Conservation (phyloP, 129 eudicot genomes). For the Flaveria sonorensis region DNA sequence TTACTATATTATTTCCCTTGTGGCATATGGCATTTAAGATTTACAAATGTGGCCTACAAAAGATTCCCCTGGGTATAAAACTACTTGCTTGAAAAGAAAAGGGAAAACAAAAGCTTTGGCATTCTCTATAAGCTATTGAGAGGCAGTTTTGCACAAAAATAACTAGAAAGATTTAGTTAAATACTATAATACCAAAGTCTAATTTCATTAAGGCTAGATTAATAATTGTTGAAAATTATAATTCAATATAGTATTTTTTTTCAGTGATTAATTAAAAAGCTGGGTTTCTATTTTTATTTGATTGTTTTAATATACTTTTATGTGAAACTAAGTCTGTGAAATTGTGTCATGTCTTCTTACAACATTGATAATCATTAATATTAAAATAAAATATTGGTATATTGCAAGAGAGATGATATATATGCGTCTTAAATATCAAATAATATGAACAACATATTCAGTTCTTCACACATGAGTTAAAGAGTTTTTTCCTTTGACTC, state of each 20-base stretch:
- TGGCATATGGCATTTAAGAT: background rate
- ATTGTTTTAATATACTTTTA: background rate
- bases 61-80: background rate
- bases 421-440: background rate
- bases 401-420: background rate
- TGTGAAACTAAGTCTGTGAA: background rate
- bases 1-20: background rate
- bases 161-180: background rate
- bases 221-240: background rate
- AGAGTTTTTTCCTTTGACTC: background rate
- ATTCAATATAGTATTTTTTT: background rate
- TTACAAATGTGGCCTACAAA: background rate
- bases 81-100: background rate
- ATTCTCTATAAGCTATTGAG: background rate
- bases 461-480: background rate
- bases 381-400: background rate
- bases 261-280: background rate
- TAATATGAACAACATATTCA: background rate
- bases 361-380: background rate
- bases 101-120: background rate
- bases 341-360: background rate
- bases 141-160: background rate
- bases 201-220: background rate
- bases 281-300: background rate
- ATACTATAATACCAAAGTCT: background rate